Evolutionary conservation across 148 eudicot species (phyloP), one percentile per base, ranked within the genome.

Genomic region (Camellia sinensis): DNA sequence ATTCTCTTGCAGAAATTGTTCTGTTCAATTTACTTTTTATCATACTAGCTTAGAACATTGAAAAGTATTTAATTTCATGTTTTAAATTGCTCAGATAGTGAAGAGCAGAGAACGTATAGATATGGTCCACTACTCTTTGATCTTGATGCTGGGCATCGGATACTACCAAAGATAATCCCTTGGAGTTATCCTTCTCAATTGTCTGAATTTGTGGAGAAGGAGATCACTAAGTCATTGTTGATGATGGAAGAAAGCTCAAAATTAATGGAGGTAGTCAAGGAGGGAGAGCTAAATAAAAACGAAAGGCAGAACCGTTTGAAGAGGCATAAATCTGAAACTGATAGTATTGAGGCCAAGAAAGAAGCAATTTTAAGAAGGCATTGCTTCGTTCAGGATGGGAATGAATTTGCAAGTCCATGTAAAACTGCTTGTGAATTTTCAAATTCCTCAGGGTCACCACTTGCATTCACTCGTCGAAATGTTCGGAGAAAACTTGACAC

Each of bases 131-230:
- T 84, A 87, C 71, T 78, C 80, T 91, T 92, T 79, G 93, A 89
- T 80, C 88, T 89, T 76, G 87, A 90, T 76, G 95, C 97, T 80
- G 90, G 86, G 57, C 95, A 96, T 82, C 78, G 67, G 46, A 70
- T 87, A 54, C 83, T 93, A 76, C 94, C 97, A 59, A 93, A 87
- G 88, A 61, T 91, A 82, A 83, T 93, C 65, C 89, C 90, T 60
- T 89, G 88, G 90, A 87, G 84, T 82, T 84, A 83, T 77, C 88
- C 94, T 84, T 93, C 98, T 81, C 78, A 84, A 57, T 83, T 96
- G 46, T 90, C 98, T 75, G 91, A 90, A 78, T 79, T 85, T 78
- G 82, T 96, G 83, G 98, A 91, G 70, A 89, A 83, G 87, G 95
- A 92, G 90, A 89, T 93, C 67, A 78, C 87, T 44, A 87, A 88